Conservation (phyloP, 2,329 filamentous ascomycete species). For the Magnaporthiopsis poae region DNA sequence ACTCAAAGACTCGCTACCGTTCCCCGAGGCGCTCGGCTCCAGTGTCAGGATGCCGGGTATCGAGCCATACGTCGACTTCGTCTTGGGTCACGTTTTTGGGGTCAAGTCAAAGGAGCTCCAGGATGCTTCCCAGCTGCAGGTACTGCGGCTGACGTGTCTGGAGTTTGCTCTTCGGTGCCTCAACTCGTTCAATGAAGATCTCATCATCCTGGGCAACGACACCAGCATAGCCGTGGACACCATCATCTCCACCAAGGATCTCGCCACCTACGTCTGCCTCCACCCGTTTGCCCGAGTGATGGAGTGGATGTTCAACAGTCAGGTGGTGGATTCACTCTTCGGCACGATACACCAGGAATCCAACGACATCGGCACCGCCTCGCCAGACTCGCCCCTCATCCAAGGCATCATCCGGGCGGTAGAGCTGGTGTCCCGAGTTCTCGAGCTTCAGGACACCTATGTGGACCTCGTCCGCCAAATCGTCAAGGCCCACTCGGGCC, state of each 20-base stretch:
- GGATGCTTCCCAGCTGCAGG: conserved; percentile 58
- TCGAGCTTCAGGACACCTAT: conserved; percentile 85
- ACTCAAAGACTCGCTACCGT: conserved; percentile 68
- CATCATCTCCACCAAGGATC: conserved; percentile 61
- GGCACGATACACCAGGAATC: conserved; percentile 67
- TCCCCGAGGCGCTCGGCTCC: conserved; percentile 74
- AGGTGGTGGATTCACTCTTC: conserved; percentile 71
- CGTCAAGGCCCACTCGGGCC: conserved; percentile 55
- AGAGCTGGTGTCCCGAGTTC: conserved; percentile 69
- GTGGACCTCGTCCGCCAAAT: conserved; percentile 76
- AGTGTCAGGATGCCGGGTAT: conserved; percentile 71
- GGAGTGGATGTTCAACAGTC: conserved; percentile 97
- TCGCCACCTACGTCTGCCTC: conserved; percentile 70
- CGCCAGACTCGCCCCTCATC: conserved; percentile 71
- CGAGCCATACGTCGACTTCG: conserved; percentile 86
- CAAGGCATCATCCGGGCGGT: conserved; percentile 70
- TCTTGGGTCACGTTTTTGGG: conserved; percentile 68
- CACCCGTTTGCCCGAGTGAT: conserved; percentile 92
- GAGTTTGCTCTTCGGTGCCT: conserved; percentile 74
- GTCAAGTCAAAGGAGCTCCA: conserved; percentile 54
- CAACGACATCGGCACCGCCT: conserved; percentile 59
- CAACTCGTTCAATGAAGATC: conserved; percentile 82
- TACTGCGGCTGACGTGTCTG: conserved; percentile 71
- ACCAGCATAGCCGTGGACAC: conserved; percentile 66
- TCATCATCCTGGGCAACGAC: conserved; percentile 75